Conservation (phyloP, 1,284 basidiomycete species). For the Lignosus rhinocerotis region DNA sequence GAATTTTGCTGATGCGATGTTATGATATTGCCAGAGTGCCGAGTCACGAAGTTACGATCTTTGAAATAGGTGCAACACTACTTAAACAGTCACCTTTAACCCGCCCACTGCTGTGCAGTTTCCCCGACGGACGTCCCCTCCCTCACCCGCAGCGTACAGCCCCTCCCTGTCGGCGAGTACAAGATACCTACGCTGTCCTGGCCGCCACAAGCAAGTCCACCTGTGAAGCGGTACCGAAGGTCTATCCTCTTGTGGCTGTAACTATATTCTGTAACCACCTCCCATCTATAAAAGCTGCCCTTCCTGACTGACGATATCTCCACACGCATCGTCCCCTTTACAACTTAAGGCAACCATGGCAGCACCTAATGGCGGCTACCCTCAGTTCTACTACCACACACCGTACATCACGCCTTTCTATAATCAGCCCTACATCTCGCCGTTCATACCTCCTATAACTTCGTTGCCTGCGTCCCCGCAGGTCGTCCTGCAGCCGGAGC, state of each 20-base stretch:
- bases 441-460: constrained; percentile 30
- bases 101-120: neutral
- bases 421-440: constrained; percentile 29
- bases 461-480: constrained; percentile 23
- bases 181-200: neutral
- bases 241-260: constrained; percentile 4
- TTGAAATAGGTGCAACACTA: constrained; percentile 2
- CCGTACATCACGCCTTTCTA: constrained; percentile 34
- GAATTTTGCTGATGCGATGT: constrained; percentile 3
- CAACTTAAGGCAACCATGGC: constrained; percentile 18
- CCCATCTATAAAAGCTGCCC: constrained; percentile 10
- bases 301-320: neutral
- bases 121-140: neutral
- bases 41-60: constrained; percentile 2
- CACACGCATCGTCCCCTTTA: neutral
- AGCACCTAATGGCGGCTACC: constrained; percentile 23
- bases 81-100: neutral
- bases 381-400: constrained; percentile 27
- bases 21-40: neutral
- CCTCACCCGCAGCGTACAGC: neutral
- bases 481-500: constrained; percentile 20
- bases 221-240: constrained; percentile 9
- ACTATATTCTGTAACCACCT: neutral
- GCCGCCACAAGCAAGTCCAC: neutral
- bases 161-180: neutral